Conservation (phyloP, 2,329 filamentous ascomycete species). For the Ophiocordyceps robertsii region DNA sequence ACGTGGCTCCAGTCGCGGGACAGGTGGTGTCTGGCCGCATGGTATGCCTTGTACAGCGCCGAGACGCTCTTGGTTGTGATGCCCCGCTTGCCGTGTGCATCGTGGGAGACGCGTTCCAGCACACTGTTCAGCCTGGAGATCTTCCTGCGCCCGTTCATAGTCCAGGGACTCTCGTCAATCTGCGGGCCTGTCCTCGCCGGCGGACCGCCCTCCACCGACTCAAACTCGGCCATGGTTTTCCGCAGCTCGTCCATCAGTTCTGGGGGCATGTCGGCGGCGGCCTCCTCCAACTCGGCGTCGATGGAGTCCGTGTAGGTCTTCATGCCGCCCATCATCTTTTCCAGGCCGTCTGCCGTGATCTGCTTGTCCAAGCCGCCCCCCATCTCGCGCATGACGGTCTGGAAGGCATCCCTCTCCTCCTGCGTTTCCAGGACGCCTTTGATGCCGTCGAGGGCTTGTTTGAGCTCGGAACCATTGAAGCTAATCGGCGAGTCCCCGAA, state of each 20-base stretch:
- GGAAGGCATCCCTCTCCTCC: conserved; percentile 20
- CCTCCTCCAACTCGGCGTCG: conserved; percentile 19
- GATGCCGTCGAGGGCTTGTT: conserved; percentile 21
- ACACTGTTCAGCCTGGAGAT: conserved; percentile 21
- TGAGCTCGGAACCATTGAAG: conserved; percentile 21
- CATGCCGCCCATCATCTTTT: conserved; percentile 19
- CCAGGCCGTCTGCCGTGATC: conserved; percentile 18
- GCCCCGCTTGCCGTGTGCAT: conserved; percentile 13
- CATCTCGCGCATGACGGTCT: conserved; percentile 20
- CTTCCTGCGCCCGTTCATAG: conserved; percentile 23
- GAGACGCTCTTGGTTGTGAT: conserved; percentile 21
- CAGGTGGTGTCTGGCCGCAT: conserved; percentile 28
- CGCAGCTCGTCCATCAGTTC: conserved; percentile 19
- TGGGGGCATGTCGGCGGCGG: conserved; percentile 16
- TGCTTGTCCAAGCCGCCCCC: conserved; percentile 17
- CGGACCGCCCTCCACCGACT: too few species aligned
- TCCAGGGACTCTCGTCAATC: conserved; percentile 22
- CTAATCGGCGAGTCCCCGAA: conserved; percentile 24
- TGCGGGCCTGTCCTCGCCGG: conserved; percentile 14
- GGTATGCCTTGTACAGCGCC: conserved; percentile 36
- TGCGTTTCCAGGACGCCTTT: conserved; percentile 21
- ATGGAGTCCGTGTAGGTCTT: conserved; percentile 21
- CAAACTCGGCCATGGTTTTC: conserved; percentile 12
- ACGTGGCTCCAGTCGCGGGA: conserved; percentile 36
- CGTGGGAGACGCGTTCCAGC: conserved; percentile 14